A percentile compares a stretch with the other conserved stretches of the same genome.
These are phyloP conservation scores for Elongisporangium prolatum DNA, from an alignment of 352 stramenopile species.

Conservation along the genomic window DNA sequence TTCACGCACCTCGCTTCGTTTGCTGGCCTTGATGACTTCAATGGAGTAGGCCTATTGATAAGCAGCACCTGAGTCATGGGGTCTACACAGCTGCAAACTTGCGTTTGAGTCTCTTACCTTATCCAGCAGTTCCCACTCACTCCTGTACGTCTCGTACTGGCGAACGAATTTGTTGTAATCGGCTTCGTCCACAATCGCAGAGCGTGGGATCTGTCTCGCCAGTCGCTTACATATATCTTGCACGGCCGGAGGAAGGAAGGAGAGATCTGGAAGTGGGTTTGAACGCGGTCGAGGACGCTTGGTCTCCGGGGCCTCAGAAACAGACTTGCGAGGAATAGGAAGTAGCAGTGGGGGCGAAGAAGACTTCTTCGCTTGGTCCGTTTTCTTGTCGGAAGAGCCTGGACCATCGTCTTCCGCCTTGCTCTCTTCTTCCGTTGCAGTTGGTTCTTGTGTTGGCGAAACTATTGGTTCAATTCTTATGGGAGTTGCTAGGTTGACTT, in stretches of 20 bases:
- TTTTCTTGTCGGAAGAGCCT: background rate
- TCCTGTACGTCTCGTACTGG: constrained; percentile 39
- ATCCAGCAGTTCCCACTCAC: constrained; percentile 66
- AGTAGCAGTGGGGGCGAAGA: background rate
- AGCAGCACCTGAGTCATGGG: background rate
- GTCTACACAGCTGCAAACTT: too few species aligned
- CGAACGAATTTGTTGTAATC: constrained; percentile 54
- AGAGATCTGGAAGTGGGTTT: constrained; percentile 35
- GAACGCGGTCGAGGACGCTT: constrained; percentile 26
- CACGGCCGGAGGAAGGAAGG: constrained; percentile 40
- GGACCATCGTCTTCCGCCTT: background rate
- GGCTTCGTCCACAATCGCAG: constrained; percentile 52
- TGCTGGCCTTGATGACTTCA: constrained; percentile 42
- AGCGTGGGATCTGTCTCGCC: constrained; percentile 36
- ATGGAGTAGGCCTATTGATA: constrained; percentile 39
- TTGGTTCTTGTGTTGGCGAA: background rate
- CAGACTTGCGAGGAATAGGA: constrained; percentile 1
- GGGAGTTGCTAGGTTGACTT: background rate
- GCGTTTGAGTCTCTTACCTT: constrained; percentile 24
- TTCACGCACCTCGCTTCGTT: constrained; percentile 14
- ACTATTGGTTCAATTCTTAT: background rate
- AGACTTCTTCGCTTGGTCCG: background rate
- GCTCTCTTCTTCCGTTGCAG: background rate
- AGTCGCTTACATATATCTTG: constrained; percentile 54
- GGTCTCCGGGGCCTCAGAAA: constrained; percentile 1